phyloP scores from a whole-genome alignment of 768 basidiomycete species.

The Fomitopsis serialis region DNA sequence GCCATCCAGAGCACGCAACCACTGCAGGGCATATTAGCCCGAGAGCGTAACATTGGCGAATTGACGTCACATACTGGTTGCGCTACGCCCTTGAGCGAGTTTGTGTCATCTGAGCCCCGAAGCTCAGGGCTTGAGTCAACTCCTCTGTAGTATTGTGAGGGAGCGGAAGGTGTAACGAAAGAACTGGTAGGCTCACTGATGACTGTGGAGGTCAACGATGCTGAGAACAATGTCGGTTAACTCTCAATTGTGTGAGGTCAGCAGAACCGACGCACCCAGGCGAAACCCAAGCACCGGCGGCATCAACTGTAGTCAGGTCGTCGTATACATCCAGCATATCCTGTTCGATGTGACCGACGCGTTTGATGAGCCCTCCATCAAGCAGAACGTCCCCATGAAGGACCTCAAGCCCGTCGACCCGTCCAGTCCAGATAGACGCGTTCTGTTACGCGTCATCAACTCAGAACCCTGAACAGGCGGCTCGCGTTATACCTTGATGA shows the following conservation, averaged over 20 bases:
- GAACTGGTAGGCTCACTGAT: conserved; percentile 5
- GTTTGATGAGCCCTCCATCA: conserved; percentile 61
- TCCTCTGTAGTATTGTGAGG: neutral
- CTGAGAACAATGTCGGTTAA: conserved; percentile 2
- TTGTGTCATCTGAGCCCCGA: conserved; percentile 33
- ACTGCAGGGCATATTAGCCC: conserved; percentile 17
- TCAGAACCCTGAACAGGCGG: neutral
- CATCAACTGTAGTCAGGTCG: conserved; percentile 50
- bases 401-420: conserved; percentile 60
- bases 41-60: neutral
- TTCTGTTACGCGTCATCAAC: conserved; percentile 30
- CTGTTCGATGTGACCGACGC: conserved; percentile 42
- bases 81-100: conserved; percentile 34
- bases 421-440: conserved; percentile 82
- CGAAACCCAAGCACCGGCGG: conserved; percentile 69
- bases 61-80: conserved; percentile 7
- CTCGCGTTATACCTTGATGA: conserved; percentile 36
- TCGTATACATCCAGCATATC: conserved; percentile 14
- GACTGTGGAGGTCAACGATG: conserved; percentile 10
- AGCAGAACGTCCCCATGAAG: conserved; percentile 62
- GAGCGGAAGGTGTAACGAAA: neutral
- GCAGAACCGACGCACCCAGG: conserved; percentile 40
- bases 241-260: neutral
- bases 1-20: conserved; percentile 72
- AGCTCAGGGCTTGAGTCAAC: conserved; percentile 13